These are phyloP conservation scores for Physocladia obscura DNA, from an alignment of 192 early-diverging fungal genomes.

Conservation along the genomic window DNA sequence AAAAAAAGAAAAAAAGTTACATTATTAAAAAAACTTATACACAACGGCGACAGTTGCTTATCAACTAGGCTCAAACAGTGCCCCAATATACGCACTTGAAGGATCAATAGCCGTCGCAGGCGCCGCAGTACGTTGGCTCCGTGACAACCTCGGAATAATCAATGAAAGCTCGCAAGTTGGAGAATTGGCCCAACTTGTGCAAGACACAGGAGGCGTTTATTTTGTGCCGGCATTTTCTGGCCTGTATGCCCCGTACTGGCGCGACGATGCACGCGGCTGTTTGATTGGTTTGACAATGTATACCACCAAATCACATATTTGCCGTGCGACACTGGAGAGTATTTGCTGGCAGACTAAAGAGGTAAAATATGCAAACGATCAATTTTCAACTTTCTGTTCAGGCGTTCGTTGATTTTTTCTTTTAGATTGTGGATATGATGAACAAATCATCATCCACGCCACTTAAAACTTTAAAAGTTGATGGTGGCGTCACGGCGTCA, in stretches of 20 bases:
- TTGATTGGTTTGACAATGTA: conserved; percentile 88
- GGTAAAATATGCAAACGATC: too few relatives aligned
- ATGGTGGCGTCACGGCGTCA: conserved; percentile 92
- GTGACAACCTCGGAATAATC: conserved; percentile 84
- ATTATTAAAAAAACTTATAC: too few relatives aligned
- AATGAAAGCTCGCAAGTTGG: conserved; percentile 70
- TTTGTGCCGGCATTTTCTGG: conserved; percentile 95
- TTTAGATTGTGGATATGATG: conserved; percentile 80
- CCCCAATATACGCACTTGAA: conserved; percentile 83
- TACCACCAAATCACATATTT: conserved; percentile 80
- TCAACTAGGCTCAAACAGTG: conserved; percentile 71
- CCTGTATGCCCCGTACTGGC: conserved; percentile 93
- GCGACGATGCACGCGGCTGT: conserved; percentile 81
- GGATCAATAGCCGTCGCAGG: conserved; percentile 90
- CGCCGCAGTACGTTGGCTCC: conserved; percentile 85
- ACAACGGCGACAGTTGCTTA: too few relatives aligned
- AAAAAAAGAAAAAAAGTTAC: too few relatives aligned
- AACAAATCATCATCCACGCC: conserved; percentile 70
- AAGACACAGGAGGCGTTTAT: conserved; percentile 84
- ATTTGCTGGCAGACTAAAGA: conserved; percentile 89
- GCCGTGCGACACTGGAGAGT: conserved; percentile 84
- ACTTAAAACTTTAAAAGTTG: conserved; percentile 78
- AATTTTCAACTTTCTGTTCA: too few relatives aligned
- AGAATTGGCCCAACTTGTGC: conserved; percentile 61
- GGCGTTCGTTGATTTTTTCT: background rate